Base-by-base conservation (phyloP, 1,284 basidiomycete genomes). In the Ganoderma lucidum region DNA sequence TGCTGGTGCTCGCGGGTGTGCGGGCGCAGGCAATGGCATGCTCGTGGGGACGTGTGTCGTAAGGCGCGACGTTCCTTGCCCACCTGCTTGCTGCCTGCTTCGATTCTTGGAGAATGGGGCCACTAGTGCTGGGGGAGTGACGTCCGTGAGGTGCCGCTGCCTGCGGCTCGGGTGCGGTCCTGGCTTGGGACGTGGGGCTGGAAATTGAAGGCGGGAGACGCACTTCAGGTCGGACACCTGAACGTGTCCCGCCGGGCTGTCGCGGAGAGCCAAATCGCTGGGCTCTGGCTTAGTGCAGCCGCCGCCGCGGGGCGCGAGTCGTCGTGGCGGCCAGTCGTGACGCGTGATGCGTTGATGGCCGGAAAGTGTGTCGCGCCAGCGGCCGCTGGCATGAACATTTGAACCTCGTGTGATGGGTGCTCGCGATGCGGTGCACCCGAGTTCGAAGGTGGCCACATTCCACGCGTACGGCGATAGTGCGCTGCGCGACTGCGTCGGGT, bases 251-350 rank as follows among this genome's bases (percentile, higher is more conserved):
- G 39, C 10, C 23, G 23, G 23, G 6, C 48, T 51, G 48, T 51
- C 48, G 48, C 48, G 48, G 48, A 51, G 48, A 51, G 48, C 48
- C 48, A 51, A 51, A 23, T 51, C 48, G 48, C 48, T 51, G 48
- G 48, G 48, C 48, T 51, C 23, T 3, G 41, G 12, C 37, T 23
- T 23, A 23, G 23, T 23, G 8, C 8, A 5, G 35, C 35, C 39
- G 39, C 39, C 12, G 17, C 15, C 42, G 42, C 42, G 42, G 42
- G 42, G 42, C 12, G 6, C 5, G 39, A 41, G 6, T 14, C 14
- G 17, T 6, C 10, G 41, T 14, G 42, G 14, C 2, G 42, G 42
- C 42, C 42, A 44, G 42, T 44, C 39, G 39, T 41, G 39, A 37
- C 9, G 37, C 37, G 37, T 37, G 37, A 37, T 37, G 37, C n/a